A percentile compares a stretch with the other conserved stretches of the same genome.
phyloP scores from a whole-genome alignment of 441 rosid genomes.

The Pelargonium australe region DNA sequence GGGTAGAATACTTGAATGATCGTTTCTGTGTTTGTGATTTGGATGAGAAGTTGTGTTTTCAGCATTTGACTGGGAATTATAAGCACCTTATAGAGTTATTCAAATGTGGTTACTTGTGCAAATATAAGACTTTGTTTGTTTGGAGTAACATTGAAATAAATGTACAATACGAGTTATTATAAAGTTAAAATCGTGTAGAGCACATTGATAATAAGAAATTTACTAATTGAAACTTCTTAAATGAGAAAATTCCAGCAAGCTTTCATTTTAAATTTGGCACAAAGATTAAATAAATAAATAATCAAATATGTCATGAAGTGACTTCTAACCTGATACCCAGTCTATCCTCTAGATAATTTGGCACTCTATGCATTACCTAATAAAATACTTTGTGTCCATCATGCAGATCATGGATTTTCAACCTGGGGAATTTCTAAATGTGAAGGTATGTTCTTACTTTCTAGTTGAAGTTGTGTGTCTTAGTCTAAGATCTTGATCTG shows the following conservation, averaged over 20 bases:
- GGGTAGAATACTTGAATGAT: background rate
- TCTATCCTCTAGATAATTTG: background rate
- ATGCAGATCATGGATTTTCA: conserved; percentile 89
- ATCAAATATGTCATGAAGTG: background rate
- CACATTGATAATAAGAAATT: background rate
- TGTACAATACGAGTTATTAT: background rate
- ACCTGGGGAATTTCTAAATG: conserved; percentile 84
- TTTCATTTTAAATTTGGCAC: background rate
- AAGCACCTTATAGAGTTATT: background rate
- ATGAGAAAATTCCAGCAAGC: background rate
- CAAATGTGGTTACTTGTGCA: background rate
- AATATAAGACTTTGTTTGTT: background rate
- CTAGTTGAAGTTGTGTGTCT: conserved; percentile 14
- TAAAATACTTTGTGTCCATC: conserved; percentile 15
- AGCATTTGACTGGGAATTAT: background rate
- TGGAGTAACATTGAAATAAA: background rate
- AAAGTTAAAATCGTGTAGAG: background rate
- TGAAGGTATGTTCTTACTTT: conserved; percentile 48
- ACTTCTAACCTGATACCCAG: background rate
- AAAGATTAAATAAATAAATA: background rate
- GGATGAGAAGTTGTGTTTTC: background rate
- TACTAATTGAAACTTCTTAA: background rate
- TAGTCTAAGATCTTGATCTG: background rate
- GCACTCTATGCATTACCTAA: background rate
- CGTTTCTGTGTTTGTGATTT: background rate